Evolutionary conservation across 306 rosid species (phyloP), one percentile per base, ranked within the genome.

Genomic region (Acmispon strigosus): DNA sequence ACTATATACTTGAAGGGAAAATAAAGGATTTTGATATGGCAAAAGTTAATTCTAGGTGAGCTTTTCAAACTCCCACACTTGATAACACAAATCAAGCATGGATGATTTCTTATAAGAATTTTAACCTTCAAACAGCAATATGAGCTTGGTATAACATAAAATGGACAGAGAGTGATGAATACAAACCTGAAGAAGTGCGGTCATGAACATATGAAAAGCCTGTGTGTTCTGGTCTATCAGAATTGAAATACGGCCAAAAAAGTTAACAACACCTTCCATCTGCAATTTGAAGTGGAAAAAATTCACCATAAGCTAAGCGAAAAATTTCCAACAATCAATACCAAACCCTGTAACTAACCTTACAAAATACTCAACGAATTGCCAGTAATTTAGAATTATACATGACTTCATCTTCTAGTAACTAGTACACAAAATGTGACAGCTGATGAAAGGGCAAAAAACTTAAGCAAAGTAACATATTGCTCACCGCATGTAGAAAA

Each of bases 201-300:
- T 80, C 92, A 91, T 83, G 86, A 91, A 88, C 88, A 91, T 14
- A 75, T 91, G 97, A 76, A 91, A 80, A 43, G 97, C 92, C 70
- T 91, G 92, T 19, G 97, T 85, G 67, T 91, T 88, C 79, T 91
- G 96, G 72, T 88, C 97, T 48, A 88, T 73, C 17, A 91, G 92
- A 51, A 86, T 82, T 17, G 97, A 80, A 61, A 91, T 74, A 73
- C 92, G 87, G 66, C 97, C 96, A 20, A 91, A 91, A 70, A 84
- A 83, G 85, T 22, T 69, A 13, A 91, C 96, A 50, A 84, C 92
- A n/a, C 97, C 88, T 32, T 86, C 86, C 88, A 85, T 79, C 96
- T 91, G 83, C 76, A 52, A 62, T 51, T 58, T 39, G 66, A 18
- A 63, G 56, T 34, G 18, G 12, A 19, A 54, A 29, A 53, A 76